Percentiles rank a stretch among this genome's conserved stretches.
phyloP scores from a whole-genome alignment of 306 rosid species.

The Prunus kanzakura region DNA sequence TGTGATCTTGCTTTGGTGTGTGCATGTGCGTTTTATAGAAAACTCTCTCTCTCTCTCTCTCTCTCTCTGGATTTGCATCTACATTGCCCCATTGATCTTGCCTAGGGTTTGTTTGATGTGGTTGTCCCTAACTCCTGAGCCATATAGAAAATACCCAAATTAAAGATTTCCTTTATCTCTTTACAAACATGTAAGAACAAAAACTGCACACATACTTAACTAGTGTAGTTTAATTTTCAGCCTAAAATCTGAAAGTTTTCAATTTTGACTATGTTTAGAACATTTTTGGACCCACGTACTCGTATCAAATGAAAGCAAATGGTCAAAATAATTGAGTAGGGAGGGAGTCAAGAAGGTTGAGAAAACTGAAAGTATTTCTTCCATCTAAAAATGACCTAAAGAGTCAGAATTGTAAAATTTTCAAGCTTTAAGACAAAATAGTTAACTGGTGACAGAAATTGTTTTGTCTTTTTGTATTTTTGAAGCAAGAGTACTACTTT shows the following conservation, averaged over 20 bases:
- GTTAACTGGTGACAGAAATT: background rate
- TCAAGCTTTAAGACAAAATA: background rate
- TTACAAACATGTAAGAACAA: background rate
- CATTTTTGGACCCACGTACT: background rate
- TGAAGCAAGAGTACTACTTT: too few species aligned
- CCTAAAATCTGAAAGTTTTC: background rate
- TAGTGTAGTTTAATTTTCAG: background rate
- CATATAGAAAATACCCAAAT: background rate
- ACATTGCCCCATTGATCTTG: background rate
- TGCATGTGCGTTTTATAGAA: background rate
- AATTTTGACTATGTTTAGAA: background rate
- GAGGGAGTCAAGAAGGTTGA: too few species aligned
- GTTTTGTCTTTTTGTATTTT: background rate
- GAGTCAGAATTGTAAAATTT: background rate
- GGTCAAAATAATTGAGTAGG: background rate
- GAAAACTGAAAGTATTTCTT: background rate
- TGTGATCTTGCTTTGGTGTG: background rate
- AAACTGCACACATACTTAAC: background rate
- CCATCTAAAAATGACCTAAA: background rate
- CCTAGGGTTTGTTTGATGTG: background rate
- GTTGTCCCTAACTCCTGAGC: background rate
- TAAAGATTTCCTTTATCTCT: constrained; percentile 2
- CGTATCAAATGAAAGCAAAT: background rate
- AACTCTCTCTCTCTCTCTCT: too few species aligned
- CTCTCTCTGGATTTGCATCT: background rate